Conservation (phyloP, 2,329 filamentous ascomycete species). For the Zymoseptoria pseudotritici region DNA sequence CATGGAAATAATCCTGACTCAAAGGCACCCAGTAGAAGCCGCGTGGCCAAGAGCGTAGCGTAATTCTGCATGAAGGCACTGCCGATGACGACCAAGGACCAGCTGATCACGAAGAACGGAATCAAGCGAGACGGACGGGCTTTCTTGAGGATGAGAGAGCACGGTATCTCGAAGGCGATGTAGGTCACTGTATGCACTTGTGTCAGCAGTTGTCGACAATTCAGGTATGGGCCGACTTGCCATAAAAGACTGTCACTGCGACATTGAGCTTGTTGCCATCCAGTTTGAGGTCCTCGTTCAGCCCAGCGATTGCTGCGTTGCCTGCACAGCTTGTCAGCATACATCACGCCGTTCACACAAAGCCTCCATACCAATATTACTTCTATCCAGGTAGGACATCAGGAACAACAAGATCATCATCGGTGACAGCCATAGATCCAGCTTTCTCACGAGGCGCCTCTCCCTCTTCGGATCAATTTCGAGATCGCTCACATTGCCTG, state of each 20-base stretch:
- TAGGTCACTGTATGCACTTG: background rate
- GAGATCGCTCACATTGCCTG: background rate
- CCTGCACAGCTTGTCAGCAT: background rate
- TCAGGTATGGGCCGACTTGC: background rate
- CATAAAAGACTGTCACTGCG: conserved; percentile 2
- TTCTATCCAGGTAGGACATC: conserved; percentile 67
- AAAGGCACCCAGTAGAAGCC: conserved; percentile 2
- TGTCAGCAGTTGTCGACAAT: background rate
- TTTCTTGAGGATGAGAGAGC: conserved; percentile 7
- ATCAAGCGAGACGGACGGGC: conserved; percentile 3
- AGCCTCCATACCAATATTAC: conserved; percentile 36
- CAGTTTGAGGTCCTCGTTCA: conserved; percentile 2
- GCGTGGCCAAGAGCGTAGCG: conserved; percentile 3
- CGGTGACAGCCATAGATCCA: conserved; percentile 34
- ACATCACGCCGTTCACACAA: background rate
- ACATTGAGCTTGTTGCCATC: conserved; percentile 1
- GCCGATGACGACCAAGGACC: conserved; percentile 5
- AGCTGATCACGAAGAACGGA: conserved; percentile 3
- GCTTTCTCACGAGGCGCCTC: conserved; percentile 23
- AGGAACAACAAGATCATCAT: conserved; percentile 48
- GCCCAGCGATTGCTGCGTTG: conserved; percentile 4
- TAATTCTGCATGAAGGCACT: conserved; percentile 4
- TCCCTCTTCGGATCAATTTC: conserved; percentile 35
- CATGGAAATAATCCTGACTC: conserved; percentile 6
- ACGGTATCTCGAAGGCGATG: conserved; percentile 3